phyloP scores from a whole-genome alignment of 176 grass and related monocot species.

The Neostapfia colusana region DNA sequence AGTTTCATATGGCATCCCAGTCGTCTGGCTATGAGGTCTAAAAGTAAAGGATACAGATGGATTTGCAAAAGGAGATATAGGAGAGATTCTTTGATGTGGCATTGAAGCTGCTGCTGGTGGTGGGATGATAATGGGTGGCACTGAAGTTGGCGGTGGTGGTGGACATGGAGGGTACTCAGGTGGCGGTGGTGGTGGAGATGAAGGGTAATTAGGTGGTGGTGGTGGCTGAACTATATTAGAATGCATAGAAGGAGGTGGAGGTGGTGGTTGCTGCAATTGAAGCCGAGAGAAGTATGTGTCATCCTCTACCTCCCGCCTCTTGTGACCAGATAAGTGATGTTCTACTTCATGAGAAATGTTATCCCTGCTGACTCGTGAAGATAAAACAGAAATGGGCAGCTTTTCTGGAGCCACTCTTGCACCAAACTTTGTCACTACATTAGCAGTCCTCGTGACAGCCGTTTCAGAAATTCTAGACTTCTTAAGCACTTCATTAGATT shows the following conservation, averaged over 20 bases:
- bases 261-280: constrained; percentile 19
- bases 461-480: constrained; percentile 30
- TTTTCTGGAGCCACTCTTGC: constrained; percentile 26
- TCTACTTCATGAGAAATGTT: constrained; percentile 34
- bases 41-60: constrained; percentile 40
- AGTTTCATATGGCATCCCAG: constrained; percentile 33
- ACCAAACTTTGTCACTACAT: too few relatives aligned
- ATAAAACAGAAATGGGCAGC: constrained; percentile 38
- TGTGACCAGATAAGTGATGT: constrained; percentile 35
- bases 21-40: constrained; percentile 26
- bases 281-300: constrained; percentile 27
- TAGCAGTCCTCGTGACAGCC: not conserved
- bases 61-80: constrained; percentile 22
- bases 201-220: constrained; percentile 32
- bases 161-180: constrained; percentile 24
- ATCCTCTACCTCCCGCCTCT: constrained; percentile 51
- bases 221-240: constrained; percentile 51
- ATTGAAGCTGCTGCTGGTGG: not conserved
- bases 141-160: constrained; percentile 41
- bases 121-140: not conserved
- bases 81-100: constrained; percentile 9
- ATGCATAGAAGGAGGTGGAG: constrained; percentile 39
- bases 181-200: constrained; percentile 45
- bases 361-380: constrained; percentile 43
- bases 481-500: constrained; percentile 30